phyloP scores from a whole-genome alignment of 495 filamentous ascomycete genomes.

The Astrocystis sublimbata region DNA sequence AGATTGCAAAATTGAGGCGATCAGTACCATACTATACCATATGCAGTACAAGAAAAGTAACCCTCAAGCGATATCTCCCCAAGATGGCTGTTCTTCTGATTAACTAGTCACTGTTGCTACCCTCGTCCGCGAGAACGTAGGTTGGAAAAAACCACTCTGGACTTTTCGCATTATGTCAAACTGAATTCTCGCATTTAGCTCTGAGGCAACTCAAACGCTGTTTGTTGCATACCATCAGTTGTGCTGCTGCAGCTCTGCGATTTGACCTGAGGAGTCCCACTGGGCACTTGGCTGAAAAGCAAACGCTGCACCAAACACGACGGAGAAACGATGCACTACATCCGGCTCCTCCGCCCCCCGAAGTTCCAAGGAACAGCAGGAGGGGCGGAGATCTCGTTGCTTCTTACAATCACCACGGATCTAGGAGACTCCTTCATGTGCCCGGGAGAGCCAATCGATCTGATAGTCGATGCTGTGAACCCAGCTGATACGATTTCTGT shows the following conservation, averaged over 20 bases:
- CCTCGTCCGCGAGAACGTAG: too few relatives aligned
- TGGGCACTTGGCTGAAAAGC: not conserved
- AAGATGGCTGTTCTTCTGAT: too few relatives aligned
- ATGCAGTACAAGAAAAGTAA: too few relatives aligned
- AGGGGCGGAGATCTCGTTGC: constrained; percentile 41
- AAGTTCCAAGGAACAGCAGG: constrained; percentile 40
- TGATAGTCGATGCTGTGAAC: constrained; percentile 50
- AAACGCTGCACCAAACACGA: not conserved
- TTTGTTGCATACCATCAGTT: not conserved
- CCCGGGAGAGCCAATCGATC: constrained; percentile 56
- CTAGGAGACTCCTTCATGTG: constrained; percentile 83
- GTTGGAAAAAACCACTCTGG: too few relatives aligned
- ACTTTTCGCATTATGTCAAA: too few relatives aligned
- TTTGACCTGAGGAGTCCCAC: too few relatives aligned
- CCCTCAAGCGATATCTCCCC: too few relatives aligned
- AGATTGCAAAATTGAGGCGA: too few relatives aligned
- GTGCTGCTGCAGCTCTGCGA: not conserved
- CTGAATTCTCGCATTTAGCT: too few relatives aligned
- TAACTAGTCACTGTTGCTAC: too few relatives aligned
- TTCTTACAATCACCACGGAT: constrained; percentile 84
- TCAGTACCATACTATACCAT: too few relatives aligned
- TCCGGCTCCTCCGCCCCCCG: constrained; percentile 72
- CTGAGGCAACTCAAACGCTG: not conserved
- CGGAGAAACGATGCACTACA: constrained; percentile 62
- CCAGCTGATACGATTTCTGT: constrained; percentile 4